Conservation (phyloP, 2,329 filamentous ascomycete genomes). For the Fusarium chuoi region DNA sequence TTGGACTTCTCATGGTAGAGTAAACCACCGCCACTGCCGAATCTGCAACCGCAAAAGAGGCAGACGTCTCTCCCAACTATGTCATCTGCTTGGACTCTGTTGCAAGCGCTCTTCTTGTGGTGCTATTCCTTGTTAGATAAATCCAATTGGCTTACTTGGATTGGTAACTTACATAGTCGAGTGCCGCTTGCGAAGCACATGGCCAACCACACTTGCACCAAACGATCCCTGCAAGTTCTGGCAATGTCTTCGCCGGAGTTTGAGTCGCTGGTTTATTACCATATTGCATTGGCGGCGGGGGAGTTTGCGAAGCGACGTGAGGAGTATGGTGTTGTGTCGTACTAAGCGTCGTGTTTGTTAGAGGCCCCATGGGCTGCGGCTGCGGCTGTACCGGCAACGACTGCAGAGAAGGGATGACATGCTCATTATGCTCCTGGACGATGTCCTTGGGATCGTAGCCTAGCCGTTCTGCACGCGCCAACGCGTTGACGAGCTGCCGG, state of each 20-base stretch:
- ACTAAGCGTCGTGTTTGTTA: not conserved
- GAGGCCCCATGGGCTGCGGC: not conserved
- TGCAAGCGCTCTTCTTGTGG: conserved; percentile 42
- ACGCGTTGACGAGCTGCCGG: conserved; percentile 64
- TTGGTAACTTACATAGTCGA: conserved; percentile 46
- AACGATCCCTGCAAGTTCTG: conserved; percentile 23
- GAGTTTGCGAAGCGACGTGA: conserved; percentile 2
- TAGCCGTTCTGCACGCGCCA: conserved; percentile 66
- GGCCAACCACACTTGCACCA: conserved; percentile 50
- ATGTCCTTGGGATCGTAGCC: conserved; percentile 65
- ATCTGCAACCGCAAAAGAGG: conserved; percentile 56
- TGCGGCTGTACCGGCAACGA: conserved; percentile 19
- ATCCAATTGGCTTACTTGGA: not conserved
- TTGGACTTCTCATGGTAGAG: conserved; percentile 57
- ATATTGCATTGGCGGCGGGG: not conserved
- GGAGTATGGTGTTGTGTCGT: conserved; percentile 1
- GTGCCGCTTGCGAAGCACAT: conserved; percentile 47
- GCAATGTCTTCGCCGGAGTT: not conserved
- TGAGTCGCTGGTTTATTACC: not conserved
- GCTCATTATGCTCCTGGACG: conserved; percentile 54
- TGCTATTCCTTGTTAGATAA: conserved; percentile 44
- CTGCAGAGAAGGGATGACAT: conserved; percentile 50
- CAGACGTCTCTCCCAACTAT: conserved; percentile 52
- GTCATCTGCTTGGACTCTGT: conserved; percentile 18
- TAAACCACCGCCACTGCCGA: conserved; percentile 54